Conservation (phyloP, 2,329 filamentous ascomycete species). For the Parastagonospora avenae region DNA sequence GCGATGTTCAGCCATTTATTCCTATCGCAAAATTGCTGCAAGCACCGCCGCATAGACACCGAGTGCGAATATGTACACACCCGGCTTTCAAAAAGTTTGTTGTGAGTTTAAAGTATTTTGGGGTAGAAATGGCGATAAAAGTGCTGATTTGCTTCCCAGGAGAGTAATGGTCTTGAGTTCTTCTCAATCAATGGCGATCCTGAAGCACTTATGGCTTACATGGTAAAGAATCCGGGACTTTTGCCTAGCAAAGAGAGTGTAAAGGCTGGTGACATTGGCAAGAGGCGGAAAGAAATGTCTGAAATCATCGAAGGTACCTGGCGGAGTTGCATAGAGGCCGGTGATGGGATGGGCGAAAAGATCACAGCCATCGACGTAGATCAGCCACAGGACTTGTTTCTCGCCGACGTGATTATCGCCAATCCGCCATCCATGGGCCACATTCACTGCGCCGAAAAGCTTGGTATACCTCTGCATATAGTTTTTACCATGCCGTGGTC, state of each 20-base stretch:
- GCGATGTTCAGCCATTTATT: constrained; percentile 65
- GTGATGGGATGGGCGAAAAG: constrained; percentile 28
- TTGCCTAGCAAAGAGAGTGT: constrained; percentile 35
- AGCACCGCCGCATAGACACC: constrained; percentile 23
- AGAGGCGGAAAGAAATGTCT: constrained; percentile 33
- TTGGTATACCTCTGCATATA: constrained; percentile 75
- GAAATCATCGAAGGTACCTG: constrained; percentile 42
- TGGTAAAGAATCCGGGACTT: constrained; percentile 56
- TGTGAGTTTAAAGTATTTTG: constrained; percentile 3
- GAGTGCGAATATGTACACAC: constrained; percentile 39
- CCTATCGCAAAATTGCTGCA: constrained; percentile 60
- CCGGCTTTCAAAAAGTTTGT: constrained; percentile 25
- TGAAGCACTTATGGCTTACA: constrained; percentile 56
- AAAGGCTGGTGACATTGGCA: constrained; percentile 40
- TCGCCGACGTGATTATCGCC: constrained; percentile 63
- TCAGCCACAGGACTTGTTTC: constrained; percentile 61
- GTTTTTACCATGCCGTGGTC: constrained; percentile 78
- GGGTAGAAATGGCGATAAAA: not conserved
- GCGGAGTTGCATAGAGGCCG: constrained; percentile 48
- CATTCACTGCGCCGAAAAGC: constrained; percentile 73
- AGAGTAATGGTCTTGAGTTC: constrained; percentile 44
- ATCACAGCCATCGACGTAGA: constrained; percentile 17
- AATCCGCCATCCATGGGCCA: constrained; percentile 34
- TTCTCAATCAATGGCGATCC: constrained; percentile 44
- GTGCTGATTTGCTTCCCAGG: constrained; percentile 4